These are phyloP conservation scores for Neurospora cerealis DNA, from an alignment of 495 filamentous ascomycete genomes.

Conservation along the genomic window DNA sequence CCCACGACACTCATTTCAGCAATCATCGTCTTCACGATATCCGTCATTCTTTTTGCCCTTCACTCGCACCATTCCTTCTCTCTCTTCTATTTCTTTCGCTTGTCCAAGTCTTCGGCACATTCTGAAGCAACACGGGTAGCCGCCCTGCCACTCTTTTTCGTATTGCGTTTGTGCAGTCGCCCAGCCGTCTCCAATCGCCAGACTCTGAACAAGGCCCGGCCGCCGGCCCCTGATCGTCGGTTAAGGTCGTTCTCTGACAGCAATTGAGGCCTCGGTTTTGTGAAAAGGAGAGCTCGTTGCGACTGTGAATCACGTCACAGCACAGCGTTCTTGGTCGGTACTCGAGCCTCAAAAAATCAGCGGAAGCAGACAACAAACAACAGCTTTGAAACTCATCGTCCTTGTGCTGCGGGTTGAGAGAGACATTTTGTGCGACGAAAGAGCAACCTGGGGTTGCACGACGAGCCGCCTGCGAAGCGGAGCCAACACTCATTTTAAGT, in stretches of 20 bases:
- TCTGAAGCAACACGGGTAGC: neutral
- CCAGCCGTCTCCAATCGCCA: neutral
- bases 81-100: neutral
- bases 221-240: neutral
- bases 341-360: neutral
- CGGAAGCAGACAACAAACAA: neutral
- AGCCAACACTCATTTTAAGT: neutral
- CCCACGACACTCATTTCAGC: neutral
- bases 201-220: neutral
- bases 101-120: neutral
- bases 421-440: neutral
- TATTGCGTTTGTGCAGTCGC: neutral
- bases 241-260: neutral
- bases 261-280: neutral
- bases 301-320: neutral
- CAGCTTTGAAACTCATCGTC: neutral
- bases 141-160: neutral
- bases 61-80: neutral
- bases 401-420: neutral
- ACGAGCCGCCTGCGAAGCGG: neutral
- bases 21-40: neutral
- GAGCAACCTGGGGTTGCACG: neutral
- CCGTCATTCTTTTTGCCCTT: neutral
- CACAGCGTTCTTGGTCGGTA: neutral
- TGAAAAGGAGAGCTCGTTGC: neutral